Percentiles rank a stretch among this genome's conserved stretches.
Conservation (phyloP, 2,329 filamentous ascomycete genomes). For the Aspergillaceae sp. region DNA sequence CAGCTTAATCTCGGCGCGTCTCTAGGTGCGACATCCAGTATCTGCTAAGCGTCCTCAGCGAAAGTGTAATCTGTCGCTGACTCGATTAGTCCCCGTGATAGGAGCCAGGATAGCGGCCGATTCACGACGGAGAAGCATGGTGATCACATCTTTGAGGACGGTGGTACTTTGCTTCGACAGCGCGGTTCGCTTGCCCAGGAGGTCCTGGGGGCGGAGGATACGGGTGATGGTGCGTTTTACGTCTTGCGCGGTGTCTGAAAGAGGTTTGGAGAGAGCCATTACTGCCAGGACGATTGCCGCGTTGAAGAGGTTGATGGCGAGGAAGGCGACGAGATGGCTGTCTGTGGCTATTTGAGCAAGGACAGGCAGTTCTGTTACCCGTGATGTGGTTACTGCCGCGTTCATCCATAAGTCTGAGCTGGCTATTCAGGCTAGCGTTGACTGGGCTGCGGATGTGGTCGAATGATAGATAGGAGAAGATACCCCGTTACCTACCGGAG, state of each 20-base stretch:
- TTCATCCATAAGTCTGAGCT: slow-evolving; percentile 19
- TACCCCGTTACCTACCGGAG: background rate
- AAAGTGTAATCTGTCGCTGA: too few species aligned
- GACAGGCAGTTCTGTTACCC: slow-evolving; percentile 22
- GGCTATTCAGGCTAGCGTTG: slow-evolving; percentile 1
- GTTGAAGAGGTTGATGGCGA: slow-evolving; percentile 41
- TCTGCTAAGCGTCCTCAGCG: too few species aligned
- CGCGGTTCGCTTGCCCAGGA: slow-evolving; percentile 25
- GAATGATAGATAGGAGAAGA: background rate
- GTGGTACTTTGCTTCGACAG: slow-evolving; percentile 28
- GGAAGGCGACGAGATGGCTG: slow-evolving; percentile 38
- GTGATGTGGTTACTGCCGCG: slow-evolving; percentile 34
- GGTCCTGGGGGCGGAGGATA: slow-evolving; percentile 34
- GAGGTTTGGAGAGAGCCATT: slow-evolving; percentile 34
- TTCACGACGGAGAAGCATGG: slow-evolving; percentile 17
- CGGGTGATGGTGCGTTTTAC: slow-evolving; percentile 37
- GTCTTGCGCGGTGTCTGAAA: slow-evolving; percentile 36
- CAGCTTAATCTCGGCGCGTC: too few species aligned
- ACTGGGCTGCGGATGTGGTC: background rate
- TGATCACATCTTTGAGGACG: slow-evolving; percentile 17
- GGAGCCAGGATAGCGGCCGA: slow-evolving; percentile 17
- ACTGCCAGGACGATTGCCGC: slow-evolving; percentile 38
- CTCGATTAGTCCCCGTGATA: slow-evolving; percentile 7
- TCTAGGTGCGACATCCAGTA: too few species aligned
- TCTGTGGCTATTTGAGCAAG: slow-evolving; percentile 33